Evolutionary conservation across 1,139 yeast species (phyloP), one percentile per base, ranked within the genome.

Genomic region (Magnusiomyces magnusii): DNA sequence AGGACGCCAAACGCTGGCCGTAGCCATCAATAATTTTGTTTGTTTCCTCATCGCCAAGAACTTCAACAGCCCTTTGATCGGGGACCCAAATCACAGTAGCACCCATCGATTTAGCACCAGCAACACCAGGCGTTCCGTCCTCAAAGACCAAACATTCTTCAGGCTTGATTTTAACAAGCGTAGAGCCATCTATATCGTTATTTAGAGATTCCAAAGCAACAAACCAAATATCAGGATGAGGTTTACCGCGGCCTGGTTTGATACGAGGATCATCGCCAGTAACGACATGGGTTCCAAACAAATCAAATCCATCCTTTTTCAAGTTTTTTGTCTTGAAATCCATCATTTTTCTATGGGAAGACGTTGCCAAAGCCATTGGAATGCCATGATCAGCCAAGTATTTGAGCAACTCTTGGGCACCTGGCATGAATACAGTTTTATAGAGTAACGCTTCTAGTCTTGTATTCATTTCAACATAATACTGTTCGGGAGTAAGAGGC

Each of bases 41-140:
- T 53, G 75, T 69, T 53, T 74, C 73, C 27, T 69, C 71, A 27
- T 78, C 77, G 36, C 75, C 69, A 54, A 87, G 71, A 19, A 80
- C 80, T 39, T 78, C 75, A 51, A 81, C 69, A 0, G 95, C 95
- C 57, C 86, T 81, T 21, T 78, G 78, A 71, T 92, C 95, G 2
- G 99, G 98, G 21, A 92, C 87, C 98, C 98, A 93, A 54, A 92
- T 79, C 10, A 92, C 96, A 57, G 78, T 80, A 15, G 90, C 88
- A n/a, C 91, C 91, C 36, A 97, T 89, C 10, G 91, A 86, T 62
- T 76, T 78, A 10, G 96, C 99, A 3, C 96, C 87, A 28, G 76
- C 68, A 34, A 91, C 93, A 1, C 98, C 98, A 0, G 96, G 92
- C 52, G 90, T 77, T 1, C 97, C 98, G 73, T 93, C 99, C 74